Conservation (phyloP, 345 rosid genomes). For the Schrenkiella parvula region DNA sequence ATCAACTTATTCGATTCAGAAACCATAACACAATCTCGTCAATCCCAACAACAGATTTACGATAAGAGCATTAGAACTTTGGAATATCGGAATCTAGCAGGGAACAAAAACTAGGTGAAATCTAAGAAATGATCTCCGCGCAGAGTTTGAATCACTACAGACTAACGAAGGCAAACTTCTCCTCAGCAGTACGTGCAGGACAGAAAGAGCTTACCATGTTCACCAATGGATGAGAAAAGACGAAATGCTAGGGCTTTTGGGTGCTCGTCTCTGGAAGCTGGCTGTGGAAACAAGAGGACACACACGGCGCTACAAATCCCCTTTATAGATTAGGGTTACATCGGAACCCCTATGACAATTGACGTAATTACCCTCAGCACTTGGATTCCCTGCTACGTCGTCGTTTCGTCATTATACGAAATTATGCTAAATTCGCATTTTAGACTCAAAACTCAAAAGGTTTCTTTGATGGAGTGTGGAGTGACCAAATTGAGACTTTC, state of each 20-base stretch:
- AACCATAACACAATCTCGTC: neutral
- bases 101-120: neutral
- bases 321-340: conserved; percentile 31
- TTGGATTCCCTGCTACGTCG: neutral
- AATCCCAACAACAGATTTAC: neutral
- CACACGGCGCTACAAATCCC: neutral
- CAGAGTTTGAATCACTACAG: neutral
- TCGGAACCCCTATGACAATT: neutral
- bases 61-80: neutral
- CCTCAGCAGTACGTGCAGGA: neutral
- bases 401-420: neutral
- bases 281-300: neutral
- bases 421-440: too few species aligned
- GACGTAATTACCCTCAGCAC: conserved; percentile 13
- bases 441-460: too few species aligned
- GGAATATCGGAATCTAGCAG: neutral
- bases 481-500: neutral
- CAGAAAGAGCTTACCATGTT: conserved; percentile 25
- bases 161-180: neutral
- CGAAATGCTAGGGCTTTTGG: neutral
- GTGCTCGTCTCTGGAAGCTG: neutral
- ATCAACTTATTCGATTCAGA: neutral
- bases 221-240: conserved; percentile 1
- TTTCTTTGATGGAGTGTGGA: too few species aligned
- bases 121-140: neutral